Percentiles rank a stretch among this genome's conserved stretches.
Evolutionary conservation across 768 basidiomycete genomes (phyloP).

Genomic region (Calocybe indica): DNA sequence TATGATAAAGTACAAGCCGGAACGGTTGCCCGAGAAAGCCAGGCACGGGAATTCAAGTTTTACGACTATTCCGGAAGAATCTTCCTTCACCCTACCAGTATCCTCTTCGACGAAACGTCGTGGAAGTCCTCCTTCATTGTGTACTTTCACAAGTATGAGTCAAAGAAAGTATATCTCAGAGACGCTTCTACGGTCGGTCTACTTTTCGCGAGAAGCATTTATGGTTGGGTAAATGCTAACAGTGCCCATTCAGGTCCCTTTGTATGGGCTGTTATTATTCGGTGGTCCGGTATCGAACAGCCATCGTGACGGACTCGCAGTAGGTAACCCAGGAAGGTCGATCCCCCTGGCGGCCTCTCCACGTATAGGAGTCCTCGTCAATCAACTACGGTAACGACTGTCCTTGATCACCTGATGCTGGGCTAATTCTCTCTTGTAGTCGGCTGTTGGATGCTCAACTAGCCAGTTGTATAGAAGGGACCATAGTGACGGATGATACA

Average conservation of each 20-base stretch:
- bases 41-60: slow-evolving; percentile 79
- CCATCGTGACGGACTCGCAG: slow-evolving; percentile 69
- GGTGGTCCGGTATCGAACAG: slow-evolving; percentile 77
- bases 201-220: not conserved
- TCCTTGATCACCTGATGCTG: not conserved
- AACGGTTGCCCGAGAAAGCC: slow-evolving; percentile 77
- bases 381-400: slow-evolving; percentile 64
- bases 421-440: slow-evolving; percentile 25
- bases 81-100: slow-evolving; percentile 79
- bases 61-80: slow-evolving; percentile 66
- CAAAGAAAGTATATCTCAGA: slow-evolving; percentile 78
- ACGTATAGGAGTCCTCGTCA: slow-evolving; percentile 86
- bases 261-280: slow-evolving; percentile 82
- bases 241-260: slow-evolving; percentile 52
- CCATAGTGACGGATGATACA: slow-evolving; percentile 35
- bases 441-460: slow-evolving; percentile 68
- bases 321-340: slow-evolving; percentile 44
- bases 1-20: slow-evolving; percentile 86
- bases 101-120: slow-evolving; percentile 63
- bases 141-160: slow-evolving; percentile 80
- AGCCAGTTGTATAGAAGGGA: slow-evolving; percentile 52
- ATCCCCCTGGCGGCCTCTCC: slow-evolving; percentile 78
- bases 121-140: slow-evolving; percentile 79
- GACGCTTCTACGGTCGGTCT: slow-evolving; percentile 77
- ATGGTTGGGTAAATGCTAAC: not conserved